Base-by-base conservation (phyloP, 257 asterid genomes). In the Solanum corneliomulleri region DNA sequence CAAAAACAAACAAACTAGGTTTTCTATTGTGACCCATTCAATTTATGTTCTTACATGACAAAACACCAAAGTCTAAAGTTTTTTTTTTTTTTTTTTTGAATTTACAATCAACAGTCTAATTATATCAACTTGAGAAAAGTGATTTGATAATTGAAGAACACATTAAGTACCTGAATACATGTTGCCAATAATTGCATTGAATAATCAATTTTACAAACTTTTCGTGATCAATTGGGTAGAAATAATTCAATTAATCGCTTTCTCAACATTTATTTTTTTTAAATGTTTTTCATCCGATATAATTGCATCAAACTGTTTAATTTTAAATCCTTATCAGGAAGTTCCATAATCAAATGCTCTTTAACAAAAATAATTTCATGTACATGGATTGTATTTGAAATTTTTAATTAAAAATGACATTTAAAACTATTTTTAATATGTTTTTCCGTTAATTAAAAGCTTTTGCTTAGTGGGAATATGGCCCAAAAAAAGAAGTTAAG, bases 301-400 rank as follows among this genome's bases (percentile, higher is more conserved):
- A 58, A 1, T 8, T 8, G 9, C 9, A 58, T 21, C 2, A 21
- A 4, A 2, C 5, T 58, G 27, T 18, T 5, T 58, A 58, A 21
- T 58, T 58, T 21, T 6, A 3, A 58, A 58, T 58, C 5, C 25
- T 58, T 21, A 10, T 9, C 0, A 0, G 45, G 11, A 42, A 42
- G 9, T 58, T 21, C 21, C 25, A 58, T 21, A 21, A 20, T 21
- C 23, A 20, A 58, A 58, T 58, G 2, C 27, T 58, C 7, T 6
- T 5, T 31, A 70, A 2, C 12, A 70, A 70, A 69, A 25, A 18
- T 0, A 3, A 31, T 9, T 70, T 33, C 1, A 15, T 31, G 3
- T 29, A 7, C 42, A 31, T 4, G 4, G 0, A 0, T 31, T 2
- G 3, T 3, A 3, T 15, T 20, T 13, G 0, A 6, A 12, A 7